Base-by-base conservation (phyloP, 768 basidiomycete species). In the Podaxis pistillaris region DNA sequence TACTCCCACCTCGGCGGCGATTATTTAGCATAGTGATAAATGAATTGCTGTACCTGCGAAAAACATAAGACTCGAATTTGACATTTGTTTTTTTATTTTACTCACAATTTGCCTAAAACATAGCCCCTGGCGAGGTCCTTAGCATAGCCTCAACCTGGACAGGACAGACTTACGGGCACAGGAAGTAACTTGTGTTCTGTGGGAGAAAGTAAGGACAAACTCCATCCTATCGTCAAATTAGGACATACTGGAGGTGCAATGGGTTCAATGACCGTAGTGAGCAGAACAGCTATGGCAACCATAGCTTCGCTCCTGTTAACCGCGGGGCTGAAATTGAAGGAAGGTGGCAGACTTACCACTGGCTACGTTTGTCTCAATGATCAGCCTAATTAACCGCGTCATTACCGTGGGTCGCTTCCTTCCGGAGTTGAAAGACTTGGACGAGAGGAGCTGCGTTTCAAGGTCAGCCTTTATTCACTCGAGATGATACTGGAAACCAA, bases 21-120 rank as follows among this genome's bases (percentile, higher is more conserved):
- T 62, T 62, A 37, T 62, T 62, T 47, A 62, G 50, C 61, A 62
- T 62, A 2, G 47, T 62, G 46, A 62, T 56, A 26, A 62, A 62
- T 3, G 61, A 62, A 22, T 62, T 62, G 41, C 61, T 62, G 46
- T 62, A 62, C 37, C 61, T 62, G 37, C 56, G 2, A 7, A 12
- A 40, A 50, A 22, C 0, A 5, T 56, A 2, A 56, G 11, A 26
- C 22, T 62, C 30, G 24, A 19, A n/a, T 19, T 47, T 12, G 15
- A 7, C 33, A 36, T 17, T 12, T 12, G 40, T 17, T 26, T 8
- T 2, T 5, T 24, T 26, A 9, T 33, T 22, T 15, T 7, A 38
- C 61, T 62, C 19, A 62, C 61, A 62, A 26, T 49, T 62, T 62
- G 19, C 61, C 55, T 30, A 62, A 46, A 1, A 62, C 61, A 30